Conservation (phyloP, 1,284 basidiomycete genomes). For the Chalciporus sp. region DNA sequence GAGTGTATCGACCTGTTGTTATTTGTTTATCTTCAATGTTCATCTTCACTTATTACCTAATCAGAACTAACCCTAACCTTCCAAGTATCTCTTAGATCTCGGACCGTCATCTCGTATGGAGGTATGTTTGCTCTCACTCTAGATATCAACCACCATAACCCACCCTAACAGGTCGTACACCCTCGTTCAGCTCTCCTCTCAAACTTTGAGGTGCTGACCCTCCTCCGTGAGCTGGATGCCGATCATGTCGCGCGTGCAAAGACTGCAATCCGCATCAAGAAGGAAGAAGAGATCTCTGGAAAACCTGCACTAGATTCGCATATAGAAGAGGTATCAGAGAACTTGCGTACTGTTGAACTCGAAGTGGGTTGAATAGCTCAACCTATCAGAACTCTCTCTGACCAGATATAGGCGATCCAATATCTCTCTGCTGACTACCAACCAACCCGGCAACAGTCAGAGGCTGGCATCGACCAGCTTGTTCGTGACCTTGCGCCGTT, state of each 20-base stretch:
- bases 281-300: conserved; percentile 60
- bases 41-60: not conserved
- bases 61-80: conserved; percentile 29
- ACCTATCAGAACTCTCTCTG: conserved; percentile 3
- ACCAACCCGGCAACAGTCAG: conserved; percentile 69
- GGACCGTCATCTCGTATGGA: conserved; percentile 16
- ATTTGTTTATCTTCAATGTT: conserved; percentile 17
- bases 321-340: conserved; percentile 67
- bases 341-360: conserved; percentile 86
- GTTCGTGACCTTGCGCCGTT: conserved; percentile 68
- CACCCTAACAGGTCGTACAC: conserved; percentile 66
- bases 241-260: conserved; percentile 70
- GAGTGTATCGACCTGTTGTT: conserved; percentile 30
- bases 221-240: conserved; percentile 77
- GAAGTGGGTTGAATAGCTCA: conserved; percentile 57
- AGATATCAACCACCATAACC: not conserved
- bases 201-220: conserved; percentile 83
- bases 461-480: conserved; percentile 65
- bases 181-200: conserved; percentile 79
- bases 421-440: conserved; percentile 78
- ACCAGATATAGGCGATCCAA: conserved; percentile 65
- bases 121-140: not conserved
- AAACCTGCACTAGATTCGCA: conserved; percentile 37
- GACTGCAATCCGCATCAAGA: conserved; percentile 66
- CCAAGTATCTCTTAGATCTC: not conserved